Base-by-base conservation (phyloP, 192 early-diverging fungal genomes). In the Geranomyces michiganensis region DNA sequence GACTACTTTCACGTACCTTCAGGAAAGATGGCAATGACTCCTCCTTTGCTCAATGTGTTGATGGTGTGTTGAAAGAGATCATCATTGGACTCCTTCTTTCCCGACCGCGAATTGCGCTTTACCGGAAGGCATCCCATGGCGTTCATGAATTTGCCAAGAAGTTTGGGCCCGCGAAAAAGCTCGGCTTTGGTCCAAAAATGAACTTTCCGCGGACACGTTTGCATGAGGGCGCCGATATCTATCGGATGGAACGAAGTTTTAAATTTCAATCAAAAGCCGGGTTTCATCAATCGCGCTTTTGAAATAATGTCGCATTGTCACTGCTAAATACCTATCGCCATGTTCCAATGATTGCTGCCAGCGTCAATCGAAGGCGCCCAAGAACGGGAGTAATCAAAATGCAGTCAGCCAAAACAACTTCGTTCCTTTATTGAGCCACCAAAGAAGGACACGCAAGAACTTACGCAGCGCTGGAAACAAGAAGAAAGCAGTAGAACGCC, bases 151-250 rank as follows among this genome's bases (percentile, higher is more conserved):
- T 14, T 44, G 12, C 27, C 26, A 22, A 73, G 5, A 0, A 43
- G 26, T 5, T 51, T 26, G 17, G 65, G 65, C 13, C 72, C 72
- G 3, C 45, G 48, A 55, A 73, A 73, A 31, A 73, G 27, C 49
- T 73, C 72, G 17, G 61, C 47, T 60, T 73, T 73, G 19, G 72
- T 73, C 72, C 72, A 73, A 46, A 73, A 73, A 53, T 73, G 72
- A 15, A 73, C 72, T 45, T 70, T 44, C 8, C 72, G 72, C 8
- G 72, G 72, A 51, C 72, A 73, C 15, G 62, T 65, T 43, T 65
- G 45, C 65, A 73, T 73, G 51, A 73, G n/a, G 1, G 72, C 64
- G 22, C 72, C 72, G 30, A 73, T 55, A 45, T 73, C 70, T 71
- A 61, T 0, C 33, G 1, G 31, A 31, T 56, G 30, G 1, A 17